Percentiles rank a stretch among this genome's conserved stretches.
Conservation (phyloP, 2,329 filamentous ascomycete genomes). For the Apiospora kogelbergensis region DNA sequence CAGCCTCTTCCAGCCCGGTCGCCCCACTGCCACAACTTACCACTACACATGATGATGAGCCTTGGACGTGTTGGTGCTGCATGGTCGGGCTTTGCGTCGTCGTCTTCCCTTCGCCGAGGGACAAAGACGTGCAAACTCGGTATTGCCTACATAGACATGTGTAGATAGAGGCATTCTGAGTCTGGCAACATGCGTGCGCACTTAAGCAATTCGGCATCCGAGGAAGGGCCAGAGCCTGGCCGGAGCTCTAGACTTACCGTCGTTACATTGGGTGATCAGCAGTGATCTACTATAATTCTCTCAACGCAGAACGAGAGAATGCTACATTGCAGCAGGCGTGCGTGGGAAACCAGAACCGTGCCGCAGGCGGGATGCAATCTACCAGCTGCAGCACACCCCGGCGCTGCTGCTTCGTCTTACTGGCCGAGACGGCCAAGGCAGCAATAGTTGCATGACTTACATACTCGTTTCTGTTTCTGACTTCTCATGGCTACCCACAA, state of each 20-base stretch:
- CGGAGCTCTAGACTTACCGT: background rate
- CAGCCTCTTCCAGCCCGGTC: background rate
- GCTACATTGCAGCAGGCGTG: background rate
- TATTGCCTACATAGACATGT: background rate
- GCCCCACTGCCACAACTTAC: background rate
- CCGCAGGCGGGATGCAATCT: conserved; percentile 5
- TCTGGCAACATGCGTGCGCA: background rate
- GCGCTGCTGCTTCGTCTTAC: background rate
- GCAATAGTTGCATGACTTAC: conserved; percentile 4
- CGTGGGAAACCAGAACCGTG: background rate
- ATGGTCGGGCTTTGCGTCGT: background rate
- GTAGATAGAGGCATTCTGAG: background rate
- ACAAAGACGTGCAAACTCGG: background rate
- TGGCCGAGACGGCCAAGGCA: background rate
- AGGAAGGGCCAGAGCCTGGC: background rate
- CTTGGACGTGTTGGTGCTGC: background rate
- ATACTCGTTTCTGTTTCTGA: background rate
- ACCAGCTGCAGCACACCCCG: background rate
- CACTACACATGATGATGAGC: background rate
- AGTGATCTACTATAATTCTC: background rate
- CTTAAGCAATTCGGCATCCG: background rate
- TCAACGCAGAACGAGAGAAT: background rate
- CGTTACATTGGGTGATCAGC: conserved; percentile 3
- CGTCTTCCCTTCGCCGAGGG: background rate
- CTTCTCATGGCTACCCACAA: background rate